A percentile compares a stretch with the other conserved stretches of the same genome.
phyloP scores from a whole-genome alignment of 331 rosid genomes.

The Malus hybrid region DNA sequence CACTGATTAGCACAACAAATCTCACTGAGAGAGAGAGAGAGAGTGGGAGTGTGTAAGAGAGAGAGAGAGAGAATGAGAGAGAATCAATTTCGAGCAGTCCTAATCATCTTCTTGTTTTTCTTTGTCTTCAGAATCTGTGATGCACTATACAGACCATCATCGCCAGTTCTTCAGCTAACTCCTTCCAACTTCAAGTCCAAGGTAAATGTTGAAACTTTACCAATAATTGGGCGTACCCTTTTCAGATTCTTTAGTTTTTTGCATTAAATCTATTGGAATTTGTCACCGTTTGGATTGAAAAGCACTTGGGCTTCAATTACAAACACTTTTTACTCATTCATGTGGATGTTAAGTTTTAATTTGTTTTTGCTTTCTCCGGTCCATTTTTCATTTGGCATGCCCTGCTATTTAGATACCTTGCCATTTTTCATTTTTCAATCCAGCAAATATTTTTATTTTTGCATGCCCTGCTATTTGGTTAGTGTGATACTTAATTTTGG shows the following conservation, averaged over 20 bases:
- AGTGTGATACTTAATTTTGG: no score
- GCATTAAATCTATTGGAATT: neutral
- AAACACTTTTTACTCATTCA: no score
- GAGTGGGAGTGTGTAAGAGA: no score
- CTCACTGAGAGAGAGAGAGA: neutral
- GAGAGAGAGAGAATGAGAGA: constrained; percentile 34
- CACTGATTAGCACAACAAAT: constrained; percentile 7
- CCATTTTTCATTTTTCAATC: no score
- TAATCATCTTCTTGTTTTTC: constrained; percentile 20
- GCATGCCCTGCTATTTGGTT: no score
- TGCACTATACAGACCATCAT: constrained; percentile 80
- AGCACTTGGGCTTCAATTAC: neutral
- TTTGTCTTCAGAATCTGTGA: constrained; percentile 31
- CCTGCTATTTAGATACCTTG: no score
- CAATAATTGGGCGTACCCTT: neutral
- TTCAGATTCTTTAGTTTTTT: neutral
- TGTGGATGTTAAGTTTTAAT: no score
- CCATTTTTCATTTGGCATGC: no score
- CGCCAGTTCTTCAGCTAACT: constrained; percentile 90
- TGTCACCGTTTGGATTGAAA: neutral
- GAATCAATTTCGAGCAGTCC: constrained; percentile 17
- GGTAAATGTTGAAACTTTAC: constrained; percentile 27
- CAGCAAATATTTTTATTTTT: no score
- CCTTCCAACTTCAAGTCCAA: constrained; percentile 95
- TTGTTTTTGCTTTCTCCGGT: no score